A percentile compares a stretch with the other conserved stretches of the same genome.
These are phyloP conservation scores for Trichoderma sp. DNA, from an alignment of 2,329 filamentous ascomycete species.

Conservation along the genomic window DNA sequence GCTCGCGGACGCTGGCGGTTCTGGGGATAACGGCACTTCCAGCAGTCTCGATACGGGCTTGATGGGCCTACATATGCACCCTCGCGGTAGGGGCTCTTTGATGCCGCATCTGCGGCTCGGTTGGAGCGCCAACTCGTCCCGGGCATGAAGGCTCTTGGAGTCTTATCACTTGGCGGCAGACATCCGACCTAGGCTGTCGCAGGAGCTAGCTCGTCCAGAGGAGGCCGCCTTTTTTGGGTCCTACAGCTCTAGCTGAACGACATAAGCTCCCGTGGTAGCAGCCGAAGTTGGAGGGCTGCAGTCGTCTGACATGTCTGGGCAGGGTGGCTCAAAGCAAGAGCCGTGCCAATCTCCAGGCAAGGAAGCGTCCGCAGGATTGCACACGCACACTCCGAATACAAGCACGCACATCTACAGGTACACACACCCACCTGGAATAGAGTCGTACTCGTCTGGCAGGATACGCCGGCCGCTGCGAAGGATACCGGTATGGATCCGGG, in stretches of 20 bases:
- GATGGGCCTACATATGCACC: neutral
- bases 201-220: neutral
- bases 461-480: neutral
- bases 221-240: constrained; percentile 11
- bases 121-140: constrained; percentile 8
- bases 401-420: too few relatives aligned
- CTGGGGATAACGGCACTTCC: constrained; percentile 12
- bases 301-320: constrained; percentile 25
- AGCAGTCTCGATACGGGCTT: constrained; percentile 8
- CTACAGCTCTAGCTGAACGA: constrained; percentile 23
- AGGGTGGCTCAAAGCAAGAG: constrained; percentile 18
- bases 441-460: neutral
- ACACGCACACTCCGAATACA: neutral
- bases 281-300: constrained; percentile 24
- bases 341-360: constrained; percentile 12
- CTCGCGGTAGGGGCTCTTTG: constrained; percentile 10
- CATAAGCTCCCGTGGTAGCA: constrained; percentile 27
- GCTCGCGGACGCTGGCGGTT: constrained; percentile 21
- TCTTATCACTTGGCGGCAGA: constrained; percentile 7
- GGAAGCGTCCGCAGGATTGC: constrained; percentile 5
- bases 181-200: constrained; percentile 14
- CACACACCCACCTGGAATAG: too few relatives aligned
- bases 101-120: constrained; percentile 22
- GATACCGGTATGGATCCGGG: neutral
- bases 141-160: constrained; percentile 1